Conservation (phyloP, 148 eudicot species). For the Beta vulgaris region DNA sequence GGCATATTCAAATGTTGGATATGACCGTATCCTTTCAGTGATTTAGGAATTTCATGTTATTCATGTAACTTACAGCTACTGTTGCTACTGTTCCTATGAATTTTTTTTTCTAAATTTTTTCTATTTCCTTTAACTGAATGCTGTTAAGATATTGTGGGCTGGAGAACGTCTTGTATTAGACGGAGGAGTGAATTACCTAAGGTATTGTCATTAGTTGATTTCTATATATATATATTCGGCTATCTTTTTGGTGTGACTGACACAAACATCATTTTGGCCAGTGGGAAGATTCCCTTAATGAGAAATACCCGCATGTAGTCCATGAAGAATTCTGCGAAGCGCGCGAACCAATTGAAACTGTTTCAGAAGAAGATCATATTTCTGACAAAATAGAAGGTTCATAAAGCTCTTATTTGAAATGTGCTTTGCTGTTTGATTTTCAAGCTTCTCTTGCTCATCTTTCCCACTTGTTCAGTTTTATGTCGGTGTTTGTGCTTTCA, state of each 20-base stretch:
- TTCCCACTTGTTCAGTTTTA: background rate
- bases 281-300: slow-evolving; percentile 51
- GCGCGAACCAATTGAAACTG: slow-evolving; percentile 25
- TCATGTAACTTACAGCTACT: background rate
- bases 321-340: slow-evolving; percentile 36
- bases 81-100: background rate
- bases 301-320: slow-evolving; percentile 50
- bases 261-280: slow-evolving; percentile 18
- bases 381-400: slow-evolving; percentile 63
- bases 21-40: slow-evolving; percentile 79
- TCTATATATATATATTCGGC: slow-evolving; percentile 2
- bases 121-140: slow-evolving; percentile 40
- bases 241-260: slow-evolving; percentile 21
- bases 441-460: background rate
- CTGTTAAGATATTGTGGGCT: slow-evolving; percentile 82
- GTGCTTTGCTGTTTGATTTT: background rate
- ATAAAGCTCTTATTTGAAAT: slow-evolving; percentile 4
- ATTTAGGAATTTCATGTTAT: background rate
- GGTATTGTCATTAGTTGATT: slow-evolving; percentile 41
- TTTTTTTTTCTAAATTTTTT: background rate
- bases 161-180: slow-evolving; percentile 95
- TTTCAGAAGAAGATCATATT: slow-evolving; percentile 28
- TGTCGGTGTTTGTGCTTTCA: background rate
- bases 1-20: slow-evolving; percentile 84
- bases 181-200: slow-evolving; percentile 80